Evolutionary conservation across 805 yeast species (phyloP).

Genomic region (Candida pini): DNA sequence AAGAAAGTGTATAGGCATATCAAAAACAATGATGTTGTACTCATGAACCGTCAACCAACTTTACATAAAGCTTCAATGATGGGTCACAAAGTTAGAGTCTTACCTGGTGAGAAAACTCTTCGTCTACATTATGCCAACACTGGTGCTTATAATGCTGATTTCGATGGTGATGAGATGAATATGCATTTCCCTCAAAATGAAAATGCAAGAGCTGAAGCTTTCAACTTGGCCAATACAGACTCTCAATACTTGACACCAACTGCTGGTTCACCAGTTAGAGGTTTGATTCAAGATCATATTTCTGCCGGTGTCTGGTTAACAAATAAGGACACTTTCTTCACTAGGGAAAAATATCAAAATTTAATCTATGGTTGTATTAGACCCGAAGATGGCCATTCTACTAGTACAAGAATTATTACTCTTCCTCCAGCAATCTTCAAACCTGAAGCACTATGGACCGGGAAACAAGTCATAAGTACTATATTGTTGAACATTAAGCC

Average conservation of each 20-base stretch:
- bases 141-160: slow-evolving; percentile 98
- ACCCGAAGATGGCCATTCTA: slow-evolving; percentile 95
- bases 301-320: slow-evolving; percentile 99
- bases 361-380: slow-evolving; percentile 88
- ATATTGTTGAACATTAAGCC: slow-evolving; percentile 86
- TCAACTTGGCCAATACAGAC: slow-evolving; percentile 92
- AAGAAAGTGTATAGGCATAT: slow-evolving; percentile 95
- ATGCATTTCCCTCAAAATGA: slow-evolving; percentile 99
- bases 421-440: slow-evolving; percentile 85
- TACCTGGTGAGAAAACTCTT: slow-evolving; percentile 95
- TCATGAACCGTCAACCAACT: slow-evolving; percentile 99
- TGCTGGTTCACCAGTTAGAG: slow-evolving; percentile 97
- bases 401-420: slow-evolving; percentile 59
- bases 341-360: slow-evolving; percentile 90
- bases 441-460: slow-evolving; percentile 94
- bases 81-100: slow-evolving; percentile 97
- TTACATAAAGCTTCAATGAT: slow-evolving; percentile 99
- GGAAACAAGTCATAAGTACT: slow-evolving; percentile 95
- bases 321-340: slow-evolving; percentile 84
- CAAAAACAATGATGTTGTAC: slow-evolving; percentile 88
- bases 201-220: slow-evolving; percentile 94
- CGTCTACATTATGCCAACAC: slow-evolving; percentile 98
- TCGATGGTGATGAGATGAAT: slow-evolving; percentile 99
- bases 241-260: slow-evolving; percentile 98
- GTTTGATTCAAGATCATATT: slow-evolving; percentile 97